Percentiles rank a stretch among this genome's conserved stretches.
phyloP scores from a whole-genome alignment of 225 moss, liverwort and hornwort species.

The Bryoerythrophyllum caledonicum region DNA sequence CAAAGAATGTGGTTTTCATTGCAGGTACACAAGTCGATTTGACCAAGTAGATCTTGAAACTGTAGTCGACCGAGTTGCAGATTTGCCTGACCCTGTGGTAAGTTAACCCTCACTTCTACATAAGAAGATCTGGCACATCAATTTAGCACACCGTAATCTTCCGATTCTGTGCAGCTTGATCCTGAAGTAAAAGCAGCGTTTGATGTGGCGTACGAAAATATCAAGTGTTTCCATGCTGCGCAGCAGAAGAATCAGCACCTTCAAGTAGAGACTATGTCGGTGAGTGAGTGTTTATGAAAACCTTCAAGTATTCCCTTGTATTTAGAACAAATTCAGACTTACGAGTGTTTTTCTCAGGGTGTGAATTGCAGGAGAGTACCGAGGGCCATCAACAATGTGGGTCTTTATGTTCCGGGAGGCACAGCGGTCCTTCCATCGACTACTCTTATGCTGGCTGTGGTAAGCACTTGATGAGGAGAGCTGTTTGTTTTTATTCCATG shows the following conservation, averaged over 20 bases:
- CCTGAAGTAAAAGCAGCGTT: constrained; percentile 95
- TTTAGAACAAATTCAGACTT: no score
- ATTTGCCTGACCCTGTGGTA: constrained; percentile 85
- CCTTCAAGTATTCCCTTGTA: background rate
- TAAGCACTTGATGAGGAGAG: constrained; percentile 6
- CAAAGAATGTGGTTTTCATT: background rate
- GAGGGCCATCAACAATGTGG: constrained; percentile 85
- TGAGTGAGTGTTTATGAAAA: constrained; percentile 41
- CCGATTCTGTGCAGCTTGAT: constrained; percentile 68
- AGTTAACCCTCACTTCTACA: background rate
- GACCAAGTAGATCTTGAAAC: constrained; percentile 74
- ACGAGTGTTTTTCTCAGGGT: constrained; percentile 49
- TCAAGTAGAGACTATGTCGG: constrained; percentile 98
- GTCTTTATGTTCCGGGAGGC: constrained; percentile 98
- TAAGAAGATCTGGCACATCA: background rate
- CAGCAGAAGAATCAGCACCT: constrained; percentile 89
- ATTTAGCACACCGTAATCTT: constrained; percentile 4
- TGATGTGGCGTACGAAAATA: constrained; percentile 96
- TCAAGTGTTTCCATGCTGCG: constrained; percentile 84
- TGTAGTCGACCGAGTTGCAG: constrained; percentile 61
- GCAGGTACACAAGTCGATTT: constrained; percentile 86
- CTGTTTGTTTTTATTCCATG: no score
- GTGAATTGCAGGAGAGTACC: constrained; percentile 94
- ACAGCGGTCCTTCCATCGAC: constrained; percentile 98
- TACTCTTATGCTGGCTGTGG: constrained; percentile 96